These are phyloP conservation scores for Populus davidiana DNA, from an alignment of 345 rosid genomes.

Conservation along the genomic window DNA sequence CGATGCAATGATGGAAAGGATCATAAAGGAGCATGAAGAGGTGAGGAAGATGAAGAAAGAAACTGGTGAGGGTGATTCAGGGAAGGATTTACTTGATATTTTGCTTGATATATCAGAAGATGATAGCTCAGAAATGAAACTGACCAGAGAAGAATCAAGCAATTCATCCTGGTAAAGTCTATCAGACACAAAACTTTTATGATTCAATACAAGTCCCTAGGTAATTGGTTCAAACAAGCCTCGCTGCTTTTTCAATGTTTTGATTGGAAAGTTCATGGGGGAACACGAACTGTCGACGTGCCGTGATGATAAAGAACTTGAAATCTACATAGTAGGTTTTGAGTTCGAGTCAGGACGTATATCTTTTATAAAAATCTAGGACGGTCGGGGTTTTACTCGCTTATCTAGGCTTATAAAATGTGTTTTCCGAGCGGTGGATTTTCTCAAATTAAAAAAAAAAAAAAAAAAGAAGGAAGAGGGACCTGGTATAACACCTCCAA, in stretches of 20 bases:
- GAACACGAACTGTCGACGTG: too few species aligned
- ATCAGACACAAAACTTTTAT: background rate
- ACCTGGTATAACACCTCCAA: slow-evolving; percentile 46
- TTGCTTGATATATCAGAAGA: slow-evolving; percentile 44
- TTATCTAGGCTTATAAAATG: too few species aligned
- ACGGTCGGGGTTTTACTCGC: too few species aligned
- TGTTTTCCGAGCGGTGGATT: too few species aligned
- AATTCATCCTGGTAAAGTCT: slow-evolving; percentile 47
- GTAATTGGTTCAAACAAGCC: slow-evolving; percentile 34
- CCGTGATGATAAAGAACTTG: too few species aligned
- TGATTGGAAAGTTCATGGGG: slow-evolving; percentile 43
- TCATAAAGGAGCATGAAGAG: slow-evolving; percentile 45
- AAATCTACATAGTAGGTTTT: too few species aligned
- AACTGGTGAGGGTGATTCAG: slow-evolving; percentile 11
- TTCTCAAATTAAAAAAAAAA: too few species aligned
- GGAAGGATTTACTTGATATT: slow-evolving; percentile 46
- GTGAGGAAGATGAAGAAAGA: slow-evolving; percentile 28
- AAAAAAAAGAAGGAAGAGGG: slow-evolving; percentile 38
- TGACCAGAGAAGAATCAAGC: slow-evolving; percentile 52
- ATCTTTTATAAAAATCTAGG: too few species aligned
- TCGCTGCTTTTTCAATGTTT: slow-evolving; percentile 52
- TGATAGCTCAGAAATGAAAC: slow-evolving; percentile 39
- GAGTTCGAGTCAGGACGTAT: too few species aligned
- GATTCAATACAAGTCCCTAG: background rate
- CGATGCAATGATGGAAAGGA: slow-evolving; percentile 40